Conservation (phyloP, 78 protist genomes). For the Tieghemostelium lacteum region DNA sequence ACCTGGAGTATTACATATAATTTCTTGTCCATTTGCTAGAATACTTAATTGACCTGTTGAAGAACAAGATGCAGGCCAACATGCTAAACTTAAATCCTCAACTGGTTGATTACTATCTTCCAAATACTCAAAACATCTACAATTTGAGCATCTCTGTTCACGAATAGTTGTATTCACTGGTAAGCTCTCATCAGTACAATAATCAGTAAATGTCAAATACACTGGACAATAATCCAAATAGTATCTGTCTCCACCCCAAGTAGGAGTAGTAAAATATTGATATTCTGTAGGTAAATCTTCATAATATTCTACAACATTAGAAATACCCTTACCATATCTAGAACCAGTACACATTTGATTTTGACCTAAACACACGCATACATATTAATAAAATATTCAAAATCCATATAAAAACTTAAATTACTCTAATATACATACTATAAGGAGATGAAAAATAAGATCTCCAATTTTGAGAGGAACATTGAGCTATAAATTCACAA, state of each 20-base stretch:
- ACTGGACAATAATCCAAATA: constrained; percentile 40
- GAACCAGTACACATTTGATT: constrained; percentile 50
- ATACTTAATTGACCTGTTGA: too few species aligned
- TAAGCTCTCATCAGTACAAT: background rate
- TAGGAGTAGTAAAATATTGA: constrained; percentile 30
- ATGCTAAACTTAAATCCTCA: too few species aligned
- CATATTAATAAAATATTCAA: too few species aligned
- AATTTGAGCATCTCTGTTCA: constrained; percentile 2
- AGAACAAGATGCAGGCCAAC: too few species aligned
- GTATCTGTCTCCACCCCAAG: background rate
- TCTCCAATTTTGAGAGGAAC: constrained; percentile 6
- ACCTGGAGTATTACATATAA: too few species aligned
- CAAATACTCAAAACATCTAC: constrained; percentile 26
- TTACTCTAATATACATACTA: constrained; percentile 9
- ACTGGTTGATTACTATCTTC: too few species aligned
- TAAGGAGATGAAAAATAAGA: background rate
- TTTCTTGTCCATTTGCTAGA: too few species aligned
- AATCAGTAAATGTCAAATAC: background rate
- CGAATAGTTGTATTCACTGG: background rate
- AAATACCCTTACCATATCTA: constrained; percentile 27
- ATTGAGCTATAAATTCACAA: constrained; percentile 19
- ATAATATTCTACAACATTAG: background rate
- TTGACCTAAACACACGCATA: too few species aligned
- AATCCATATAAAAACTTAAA: background rate
- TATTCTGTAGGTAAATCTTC: background rate